A percentile compares a stretch with the other conserved stretches of the same genome.
Evolutionary conservation across 352 stramenopile genomes (phyloP).

Genomic region (Globisporangium radiosum): DNA sequence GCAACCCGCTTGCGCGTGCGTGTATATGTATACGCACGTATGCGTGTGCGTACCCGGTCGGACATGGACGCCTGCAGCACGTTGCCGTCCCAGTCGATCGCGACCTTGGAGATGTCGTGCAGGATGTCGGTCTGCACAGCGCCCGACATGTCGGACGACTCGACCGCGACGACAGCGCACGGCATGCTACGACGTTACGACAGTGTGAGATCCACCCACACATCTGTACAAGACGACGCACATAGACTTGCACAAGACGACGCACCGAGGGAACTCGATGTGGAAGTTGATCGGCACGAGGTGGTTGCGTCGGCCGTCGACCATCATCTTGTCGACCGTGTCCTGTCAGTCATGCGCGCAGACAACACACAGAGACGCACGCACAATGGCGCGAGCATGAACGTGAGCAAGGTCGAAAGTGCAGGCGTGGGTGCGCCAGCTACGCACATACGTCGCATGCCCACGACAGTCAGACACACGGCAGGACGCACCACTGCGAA

Average conservation of each 20-base stretch:
- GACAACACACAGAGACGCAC: no score
- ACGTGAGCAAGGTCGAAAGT: slow-evolving; percentile 1
- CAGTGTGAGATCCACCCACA: background rate
- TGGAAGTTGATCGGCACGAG: slow-evolving; percentile 77
- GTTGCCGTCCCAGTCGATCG: slow-evolving; percentile 43
- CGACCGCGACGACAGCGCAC: slow-evolving; percentile 63
- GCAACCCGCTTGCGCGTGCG: no score
- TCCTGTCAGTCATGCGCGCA: slow-evolving; percentile 23
- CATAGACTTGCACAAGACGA: background rate
- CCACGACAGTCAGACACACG: background rate
- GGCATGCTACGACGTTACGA: slow-evolving; percentile 41
- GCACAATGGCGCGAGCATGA: background rate
- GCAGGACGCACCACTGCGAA: slow-evolving; percentile 33
- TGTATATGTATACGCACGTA: no score
- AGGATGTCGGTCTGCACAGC: slow-evolving; percentile 65
- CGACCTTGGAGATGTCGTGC: slow-evolving; percentile 76
- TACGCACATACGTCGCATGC: no score
- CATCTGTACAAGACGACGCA: background rate
- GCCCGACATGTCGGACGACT: slow-evolving; percentile 66
- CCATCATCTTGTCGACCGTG: slow-evolving; percentile 81
- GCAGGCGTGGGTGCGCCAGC: background rate
- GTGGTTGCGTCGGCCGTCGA: slow-evolving; percentile 65
- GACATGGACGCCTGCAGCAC: slow-evolving; percentile 39
- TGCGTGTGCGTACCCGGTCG: slow-evolving; percentile 24
- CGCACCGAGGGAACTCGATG: slow-evolving; percentile 64